Base-by-base conservation (phyloP, 345 rosid species). In the Iberis pinnata region DNA sequence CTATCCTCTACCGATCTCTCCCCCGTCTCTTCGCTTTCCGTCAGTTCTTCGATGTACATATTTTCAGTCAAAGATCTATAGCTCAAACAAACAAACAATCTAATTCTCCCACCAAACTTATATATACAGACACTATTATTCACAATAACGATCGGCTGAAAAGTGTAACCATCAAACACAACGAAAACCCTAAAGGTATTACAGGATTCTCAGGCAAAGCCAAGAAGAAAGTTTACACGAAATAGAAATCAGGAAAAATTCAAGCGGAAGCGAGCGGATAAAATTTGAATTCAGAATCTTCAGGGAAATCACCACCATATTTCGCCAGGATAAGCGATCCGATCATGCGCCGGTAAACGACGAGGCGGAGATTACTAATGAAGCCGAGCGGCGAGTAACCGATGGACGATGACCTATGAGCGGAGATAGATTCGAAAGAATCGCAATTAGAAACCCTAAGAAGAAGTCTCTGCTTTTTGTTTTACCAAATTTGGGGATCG, bases 31-130 rank as follows among this genome's bases (percentile, higher is more conserved):
- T 50, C 80, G 8, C 60, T 77, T 43, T 40, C 79, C 19, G 66
- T 59, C 81, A 85, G 54, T 47, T 88, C 94, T 74, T 88, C 93
- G 75, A 92, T 83, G 73, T 80, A 68, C 98, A 92, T 92, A 75
- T 49, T 72, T 66, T 52, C 70, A 63, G 61, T 63, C 58, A 56
- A 63, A 51, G 57, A 68, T 54, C 55, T 29, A 47, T 24, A 37
- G 43, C 70, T 37, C 65, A 48, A 64, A 12, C 51, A 66, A 49
- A 50, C 42, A 58, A 22, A 33, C 45, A 54, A 54, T 18, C 58
- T 54, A 42, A 40, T 12, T 26, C 61, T 37, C 35, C 9, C 41
- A 57, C 60, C 46, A 56, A 20, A 17, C 56, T 45, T 43, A 16
- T 57, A 31, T 53, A 59, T 13, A 53, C 24, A 56, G 56, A 61